Percentiles rank a stretch among this genome's conserved stretches.
These are phyloP conservation scores for Megacollybia marginata DNA, from an alignment of 768 basidiomycete species.

Conservation along the genomic window DNA sequence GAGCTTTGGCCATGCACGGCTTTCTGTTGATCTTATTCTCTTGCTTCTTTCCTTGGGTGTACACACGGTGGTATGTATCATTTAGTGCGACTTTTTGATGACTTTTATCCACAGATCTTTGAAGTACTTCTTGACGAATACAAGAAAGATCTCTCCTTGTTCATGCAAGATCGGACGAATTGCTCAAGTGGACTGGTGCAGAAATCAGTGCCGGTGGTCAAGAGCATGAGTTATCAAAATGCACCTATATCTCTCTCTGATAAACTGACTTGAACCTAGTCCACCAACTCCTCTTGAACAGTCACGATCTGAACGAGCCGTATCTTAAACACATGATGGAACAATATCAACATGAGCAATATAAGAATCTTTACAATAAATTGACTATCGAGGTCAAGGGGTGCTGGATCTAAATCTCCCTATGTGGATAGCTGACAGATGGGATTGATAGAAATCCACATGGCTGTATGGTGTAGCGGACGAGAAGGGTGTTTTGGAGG, in stretches of 20 bases:
- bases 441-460: constrained; percentile 11
- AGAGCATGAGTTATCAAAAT: constrained; percentile 10
- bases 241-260: constrained; percentile 1
- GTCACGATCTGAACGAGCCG: constrained; percentile 15
- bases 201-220: constrained; percentile 9
- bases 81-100: constrained; percentile 1
- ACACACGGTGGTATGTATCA: background rate
- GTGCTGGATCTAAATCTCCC: background rate
- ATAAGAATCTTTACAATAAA: constrained; percentile 10
- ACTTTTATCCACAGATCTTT: constrained; percentile 6
- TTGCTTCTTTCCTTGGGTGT: constrained; percentile 11
- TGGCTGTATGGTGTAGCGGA: constrained; percentile 14
- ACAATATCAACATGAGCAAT: constrained; percentile 7
- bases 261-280: constrained; percentile 4
- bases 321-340: constrained; percentile 8
- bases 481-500: constrained; percentile 10
- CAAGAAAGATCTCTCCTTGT: constrained; percentile 8
- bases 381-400: constrained; percentile 12
- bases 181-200: constrained; percentile 8
- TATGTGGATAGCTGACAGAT: no score
- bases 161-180: constrained; percentile 4
- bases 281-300: constrained; percentile 12
- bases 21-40: constrained; percentile 14
- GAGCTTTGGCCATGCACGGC: constrained; percentile 8
- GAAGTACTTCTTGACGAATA: constrained; percentile 9